A percentile compares a stretch with the other conserved stretches of the same genome.
phyloP scores from a whole-genome alignment of 441 rosid species.

The Geranium incanum region DNA sequence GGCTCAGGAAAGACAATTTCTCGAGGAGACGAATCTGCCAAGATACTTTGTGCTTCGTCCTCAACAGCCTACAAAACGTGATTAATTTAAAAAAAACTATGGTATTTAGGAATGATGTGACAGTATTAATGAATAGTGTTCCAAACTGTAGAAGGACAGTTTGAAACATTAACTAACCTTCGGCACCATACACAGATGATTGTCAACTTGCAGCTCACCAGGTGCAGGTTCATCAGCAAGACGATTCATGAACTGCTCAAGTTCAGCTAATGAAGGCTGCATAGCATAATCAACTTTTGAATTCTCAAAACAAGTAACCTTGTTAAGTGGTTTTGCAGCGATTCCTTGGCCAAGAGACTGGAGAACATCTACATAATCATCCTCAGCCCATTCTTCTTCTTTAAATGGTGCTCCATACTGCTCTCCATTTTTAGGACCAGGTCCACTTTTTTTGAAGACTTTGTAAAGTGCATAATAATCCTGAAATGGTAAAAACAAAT shows the following conservation, averaged over 20 bases:
- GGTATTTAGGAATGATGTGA: not conserved
- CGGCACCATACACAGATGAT: slow-evolving; percentile 11
- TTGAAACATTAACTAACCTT: slow-evolving; percentile 36
- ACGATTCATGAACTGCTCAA: slow-evolving; percentile 36
- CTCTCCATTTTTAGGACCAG: slow-evolving; percentile 93
- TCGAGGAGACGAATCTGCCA: slow-evolving; percentile 34
- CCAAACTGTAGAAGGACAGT: not conserved
- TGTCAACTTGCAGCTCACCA: slow-evolving; percentile 20
- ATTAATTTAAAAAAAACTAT: slow-evolving; percentile 2
- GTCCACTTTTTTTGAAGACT: slow-evolving; percentile 75
- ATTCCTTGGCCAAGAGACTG: slow-evolving; percentile 16
- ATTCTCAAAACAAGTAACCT: slow-evolving; percentile 24
- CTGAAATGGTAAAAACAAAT: slow-evolving; percentile 27
- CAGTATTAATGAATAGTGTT: not conserved
- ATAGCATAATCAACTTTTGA: slow-evolving; percentile 13
- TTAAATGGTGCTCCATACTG: slow-evolving; percentile 89
- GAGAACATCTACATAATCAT: slow-evolving; percentile 27
- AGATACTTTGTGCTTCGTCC: slow-evolving; percentile 42
- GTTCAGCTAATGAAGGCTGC: slow-evolving; percentile 25
- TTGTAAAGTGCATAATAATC: slow-evolving; percentile 86
- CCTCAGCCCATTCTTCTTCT: slow-evolving; percentile 84
- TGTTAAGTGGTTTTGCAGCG: slow-evolving; percentile 22
- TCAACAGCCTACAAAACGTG: slow-evolving; percentile 28
- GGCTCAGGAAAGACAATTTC: slow-evolving; percentile 18
- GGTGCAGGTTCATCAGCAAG: slow-evolving; percentile 27